Evolutionary conservation across 2,329 filamentous ascomycete genomes (phyloP), one percentile per base, ranked within the genome.

Genomic region (Paraphaeosphaeria minitans): DNA sequence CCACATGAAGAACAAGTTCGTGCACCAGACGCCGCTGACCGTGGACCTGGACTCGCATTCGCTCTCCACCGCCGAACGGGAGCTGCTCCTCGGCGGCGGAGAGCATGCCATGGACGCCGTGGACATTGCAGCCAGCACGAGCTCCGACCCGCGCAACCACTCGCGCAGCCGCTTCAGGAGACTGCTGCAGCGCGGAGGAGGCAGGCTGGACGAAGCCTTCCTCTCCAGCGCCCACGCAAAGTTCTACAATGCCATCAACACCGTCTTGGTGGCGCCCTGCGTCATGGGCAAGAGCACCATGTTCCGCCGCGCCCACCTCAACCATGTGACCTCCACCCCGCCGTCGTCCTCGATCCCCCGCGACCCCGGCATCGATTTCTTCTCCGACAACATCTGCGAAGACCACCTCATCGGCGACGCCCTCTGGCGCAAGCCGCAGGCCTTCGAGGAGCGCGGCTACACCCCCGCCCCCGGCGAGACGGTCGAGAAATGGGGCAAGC

Each of bases 261-360:
- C 92, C 0, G 92, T 97, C 16, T 85, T 90, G 3, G 80, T 98
- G 53, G 95, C 95, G 0, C 95, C 96, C 9, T 99, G 95, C 77
- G 90, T 96, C 58, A 89, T 98, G 22, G 95, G 95, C 52, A 99
- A 99, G 80, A 96, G 92, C 70, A 98, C 96, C 79, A 98, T 99
- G 93, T 99, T 98, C 79, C 90, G 95, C 59, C 91, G 90, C 61
- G 91, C 92, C 0, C 94, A 99, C 70, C 86, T 99, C 37, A 87
- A 97, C 76, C 84, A 85, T 64, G 85, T 95, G 9, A 89, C 87
- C 4, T 39, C 35, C 16, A 43, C 41, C 12, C 41, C 19, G 4
- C n/a, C 9, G n/a, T 13, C 41, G 8, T 22, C 41, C 19, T 43
- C 41, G 7, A 84, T 37, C 51, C 74, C 53, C 77, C 71, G 64